These are phyloP conservation scores for Claviceps sp. DNA, from an alignment of 2,329 filamentous ascomycete genomes.

Conservation along the genomic window DNA sequence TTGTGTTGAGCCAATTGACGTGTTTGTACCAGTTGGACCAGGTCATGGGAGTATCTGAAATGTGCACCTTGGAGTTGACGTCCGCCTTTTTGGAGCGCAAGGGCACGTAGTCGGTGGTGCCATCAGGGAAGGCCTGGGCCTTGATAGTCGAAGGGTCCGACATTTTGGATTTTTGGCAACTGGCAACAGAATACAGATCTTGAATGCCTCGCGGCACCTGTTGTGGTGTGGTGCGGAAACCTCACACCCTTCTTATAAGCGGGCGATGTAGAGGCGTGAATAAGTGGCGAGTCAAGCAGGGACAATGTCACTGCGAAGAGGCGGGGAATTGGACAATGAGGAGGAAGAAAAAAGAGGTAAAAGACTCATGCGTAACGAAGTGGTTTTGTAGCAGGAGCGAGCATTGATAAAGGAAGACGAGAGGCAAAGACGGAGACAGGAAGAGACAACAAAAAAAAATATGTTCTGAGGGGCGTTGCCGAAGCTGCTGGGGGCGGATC, in stretches of 20 bases:
- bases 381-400: neutral
- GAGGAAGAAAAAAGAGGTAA: neutral
- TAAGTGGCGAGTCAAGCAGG: neutral
- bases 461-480: slow-evolving; percentile 1
- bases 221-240: neutral
- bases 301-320: neutral
- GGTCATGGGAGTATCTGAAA: slow-evolving; percentile 71
- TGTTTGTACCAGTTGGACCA: slow-evolving; percentile 80
- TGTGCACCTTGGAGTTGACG: slow-evolving; percentile 58
- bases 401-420: slow-evolving; percentile 1
- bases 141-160: slow-evolving; percentile 11
- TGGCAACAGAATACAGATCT: neutral
- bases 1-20: slow-evolving; percentile 85
- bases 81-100: slow-evolving; percentile 34
- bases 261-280: neutral
- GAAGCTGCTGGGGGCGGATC: slow-evolving; percentile 2
- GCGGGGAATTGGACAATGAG: neutral
- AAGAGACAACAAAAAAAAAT: neutral
- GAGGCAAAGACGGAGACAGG: neutral
- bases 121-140: slow-evolving; percentile 34
- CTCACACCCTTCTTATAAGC: neutral
- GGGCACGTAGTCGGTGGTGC: slow-evolving; percentile 42
- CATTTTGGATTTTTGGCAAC: neutral
- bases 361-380: too few relatives aligned
- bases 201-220: neutral